Evolutionary conservation across 257 asterid species (phyloP).

Genomic region (Lithospermum erythrorhizon): DNA sequence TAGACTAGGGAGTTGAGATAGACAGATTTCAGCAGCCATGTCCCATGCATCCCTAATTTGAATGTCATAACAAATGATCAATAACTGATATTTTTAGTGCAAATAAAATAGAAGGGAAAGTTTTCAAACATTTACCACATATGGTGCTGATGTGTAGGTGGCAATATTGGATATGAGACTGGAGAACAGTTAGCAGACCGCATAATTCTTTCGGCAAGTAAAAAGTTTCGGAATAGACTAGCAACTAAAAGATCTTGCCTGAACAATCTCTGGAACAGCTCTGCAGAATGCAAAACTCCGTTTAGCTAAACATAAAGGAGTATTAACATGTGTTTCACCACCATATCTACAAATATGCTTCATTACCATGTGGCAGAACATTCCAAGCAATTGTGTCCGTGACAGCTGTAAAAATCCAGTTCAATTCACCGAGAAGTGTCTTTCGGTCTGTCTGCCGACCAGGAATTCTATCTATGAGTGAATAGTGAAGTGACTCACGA

Average conservation of each 20-base stretch:
- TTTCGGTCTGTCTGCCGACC: conserved; percentile 89
- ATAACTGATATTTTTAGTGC: conserved; percentile 8
- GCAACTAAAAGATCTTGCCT: conserved; percentile 88
- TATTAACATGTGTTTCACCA: not conserved
- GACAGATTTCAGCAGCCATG: conserved; percentile 91
- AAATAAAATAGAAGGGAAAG: not conserved
- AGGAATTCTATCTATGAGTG: conserved; percentile 76
- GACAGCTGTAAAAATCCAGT: conserved; percentile 90
- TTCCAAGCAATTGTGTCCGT: conserved; percentile 92
- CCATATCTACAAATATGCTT: conserved; percentile 1
- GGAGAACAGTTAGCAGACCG: conserved; percentile 88
- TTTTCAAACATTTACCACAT: conserved; percentile 48
- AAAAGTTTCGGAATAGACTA: conserved; percentile 68
- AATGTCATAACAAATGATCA: conserved; percentile 12
- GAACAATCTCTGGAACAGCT: conserved; percentile 75
- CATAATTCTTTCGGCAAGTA: conserved; percentile 86
- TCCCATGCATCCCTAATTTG: conserved; percentile 85
- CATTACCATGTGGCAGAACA: conserved; percentile 78
- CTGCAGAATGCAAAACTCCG: conserved; percentile 32
- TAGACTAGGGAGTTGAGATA: conserved; percentile 70
- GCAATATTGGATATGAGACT: conserved; percentile 59
- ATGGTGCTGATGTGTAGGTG: conserved; percentile 87
- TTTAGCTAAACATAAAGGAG: conserved; percentile 2
- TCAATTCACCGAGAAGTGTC: conserved; percentile 82
- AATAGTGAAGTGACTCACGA: conserved; percentile 57